A percentile compares a stretch with the other conserved stretches of the same genome.
phyloP scores from a whole-genome alignment of 2,329 filamentous ascomycete species.

The Harringtonia aguacate region DNA sequence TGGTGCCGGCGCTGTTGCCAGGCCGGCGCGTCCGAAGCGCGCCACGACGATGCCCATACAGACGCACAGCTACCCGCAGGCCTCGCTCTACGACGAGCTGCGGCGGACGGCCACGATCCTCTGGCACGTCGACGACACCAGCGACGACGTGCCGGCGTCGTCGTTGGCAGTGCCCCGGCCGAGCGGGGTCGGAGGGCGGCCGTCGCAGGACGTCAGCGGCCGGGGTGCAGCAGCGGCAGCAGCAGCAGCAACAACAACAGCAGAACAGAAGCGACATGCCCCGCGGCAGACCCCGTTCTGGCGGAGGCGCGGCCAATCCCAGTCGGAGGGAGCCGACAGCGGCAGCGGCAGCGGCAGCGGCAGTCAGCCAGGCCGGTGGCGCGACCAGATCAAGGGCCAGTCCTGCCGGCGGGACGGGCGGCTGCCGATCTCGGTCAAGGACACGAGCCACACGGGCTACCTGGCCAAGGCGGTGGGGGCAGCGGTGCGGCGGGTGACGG shows the following conservation, averaged over 20 bases:
- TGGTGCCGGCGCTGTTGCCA: no score
- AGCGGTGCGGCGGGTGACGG: slow-evolving; percentile 46
- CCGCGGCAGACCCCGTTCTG: neutral
- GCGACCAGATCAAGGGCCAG: slow-evolving; percentile 8
- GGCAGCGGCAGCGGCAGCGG: no score
- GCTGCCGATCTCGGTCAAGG: slow-evolving; percentile 61
- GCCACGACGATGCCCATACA: neutral
- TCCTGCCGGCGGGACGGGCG: slow-evolving; percentile 52
- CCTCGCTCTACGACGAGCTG: neutral
- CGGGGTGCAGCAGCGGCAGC: neutral
- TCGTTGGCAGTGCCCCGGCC: no score
- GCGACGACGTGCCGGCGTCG: neutral
- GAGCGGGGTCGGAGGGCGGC: no score
- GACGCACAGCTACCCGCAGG: no score
- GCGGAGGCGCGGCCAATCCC: neutral
- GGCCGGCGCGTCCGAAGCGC: neutral
- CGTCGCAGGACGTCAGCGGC: no score
- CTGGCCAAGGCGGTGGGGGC: slow-evolving; percentile 62
- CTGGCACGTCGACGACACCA: neutral
- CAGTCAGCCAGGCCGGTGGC: neutral
- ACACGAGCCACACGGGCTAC: slow-evolving; percentile 59
- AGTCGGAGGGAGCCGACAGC: no score
- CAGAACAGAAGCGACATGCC: neutral
- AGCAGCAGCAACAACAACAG: neutral
- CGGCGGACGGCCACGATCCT: neutral